Percentiles rank a stretch among this genome's conserved stretches.
Evolutionary conservation across 2,329 filamentous ascomycete species (phyloP).

Genomic region (Xylaria sp.): DNA sequence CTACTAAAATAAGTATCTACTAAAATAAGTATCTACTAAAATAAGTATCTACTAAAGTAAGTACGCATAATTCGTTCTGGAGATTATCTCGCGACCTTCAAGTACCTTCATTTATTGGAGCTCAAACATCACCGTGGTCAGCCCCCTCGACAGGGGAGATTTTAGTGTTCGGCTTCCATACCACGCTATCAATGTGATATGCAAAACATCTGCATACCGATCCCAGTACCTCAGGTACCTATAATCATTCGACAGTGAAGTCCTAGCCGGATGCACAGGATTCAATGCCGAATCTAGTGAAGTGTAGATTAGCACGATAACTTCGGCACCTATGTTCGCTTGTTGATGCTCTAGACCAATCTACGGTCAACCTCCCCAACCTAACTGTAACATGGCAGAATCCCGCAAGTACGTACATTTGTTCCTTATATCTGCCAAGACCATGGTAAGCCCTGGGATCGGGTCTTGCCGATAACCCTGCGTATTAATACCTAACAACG

Average conservation of each 20-base stretch:
- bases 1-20: no score
- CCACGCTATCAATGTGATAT: not conserved
- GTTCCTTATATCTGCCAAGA: not conserved
- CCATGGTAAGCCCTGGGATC: not conserved
- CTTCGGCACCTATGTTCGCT: not conserved
- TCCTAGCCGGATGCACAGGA: not conserved
- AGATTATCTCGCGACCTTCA: no score
- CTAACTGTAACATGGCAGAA: slow-evolving; percentile 1
- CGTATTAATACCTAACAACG: not conserved
- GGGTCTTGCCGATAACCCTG: not conserved
- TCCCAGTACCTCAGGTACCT: not conserved
- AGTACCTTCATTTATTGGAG: not conserved
- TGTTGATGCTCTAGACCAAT: slow-evolving; percentile 8
- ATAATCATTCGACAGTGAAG: not conserved
- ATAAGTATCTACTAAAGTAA: not conserved
- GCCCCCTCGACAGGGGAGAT: not conserved
- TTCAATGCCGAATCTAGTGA: not conserved
- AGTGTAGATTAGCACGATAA: not conserved
- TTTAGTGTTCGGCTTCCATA: not conserved
- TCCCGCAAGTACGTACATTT: not conserved
- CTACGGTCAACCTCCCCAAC: not conserved
- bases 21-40: no score
- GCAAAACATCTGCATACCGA: slow-evolving; percentile 4
- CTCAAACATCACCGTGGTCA: not conserved
- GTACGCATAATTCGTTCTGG: not conserved